These are phyloP conservation scores for Colletotrichum sp. DNA, from an alignment of 2,329 filamentous ascomycete species.

Conservation along the genomic window DNA sequence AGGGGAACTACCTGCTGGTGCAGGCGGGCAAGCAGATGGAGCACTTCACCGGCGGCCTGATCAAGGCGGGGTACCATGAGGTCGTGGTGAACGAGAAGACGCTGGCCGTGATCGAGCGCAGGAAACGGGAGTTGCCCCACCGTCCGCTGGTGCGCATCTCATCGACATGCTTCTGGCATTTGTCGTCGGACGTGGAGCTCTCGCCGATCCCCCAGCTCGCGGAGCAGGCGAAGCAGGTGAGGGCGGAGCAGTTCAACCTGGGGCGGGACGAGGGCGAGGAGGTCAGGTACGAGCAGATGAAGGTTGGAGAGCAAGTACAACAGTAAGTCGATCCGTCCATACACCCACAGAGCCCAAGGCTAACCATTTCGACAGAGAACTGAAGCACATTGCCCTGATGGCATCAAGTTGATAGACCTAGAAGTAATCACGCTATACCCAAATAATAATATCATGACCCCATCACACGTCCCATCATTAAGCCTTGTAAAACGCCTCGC, in stretches of 20 bases:
- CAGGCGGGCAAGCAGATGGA: conserved; percentile 68
- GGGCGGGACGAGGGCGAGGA: conserved; percentile 59
- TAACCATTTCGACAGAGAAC: conserved; percentile 38
- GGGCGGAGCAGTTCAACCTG: conserved; percentile 49
- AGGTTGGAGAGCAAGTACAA: conserved; percentile 64
- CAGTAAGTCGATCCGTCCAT: conserved; percentile 40
- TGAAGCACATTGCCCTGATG: conserved; percentile 60
- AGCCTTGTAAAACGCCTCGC: conserved; percentile 44
- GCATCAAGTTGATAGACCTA: conserved; percentile 23
- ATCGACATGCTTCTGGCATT: conserved; percentile 66
- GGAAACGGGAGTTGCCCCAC: conserved; percentile 45
- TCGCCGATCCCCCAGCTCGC: conserved; percentile 53
- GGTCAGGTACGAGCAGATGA: conserved; percentile 54
- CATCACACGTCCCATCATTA: neutral
- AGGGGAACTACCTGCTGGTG: conserved; percentile 61
- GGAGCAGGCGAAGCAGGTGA: conserved; percentile 46
- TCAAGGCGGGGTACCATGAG: conserved; percentile 67
- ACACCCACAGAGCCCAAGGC: neutral
- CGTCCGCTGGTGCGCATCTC: conserved; percentile 61
- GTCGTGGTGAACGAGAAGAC: conserved; percentile 62
- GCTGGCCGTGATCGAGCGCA: conserved; percentile 47
- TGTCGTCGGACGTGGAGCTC: conserved; percentile 61
- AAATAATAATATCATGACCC: conserved; percentile 5
- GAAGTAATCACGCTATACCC: conserved; percentile 1
- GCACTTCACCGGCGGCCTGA: conserved; percentile 62